These are phyloP conservation scores for Dujonia santamariae DNA, from an alignment of 1,139 yeast genomes.

Conservation along the genomic window DNA sequence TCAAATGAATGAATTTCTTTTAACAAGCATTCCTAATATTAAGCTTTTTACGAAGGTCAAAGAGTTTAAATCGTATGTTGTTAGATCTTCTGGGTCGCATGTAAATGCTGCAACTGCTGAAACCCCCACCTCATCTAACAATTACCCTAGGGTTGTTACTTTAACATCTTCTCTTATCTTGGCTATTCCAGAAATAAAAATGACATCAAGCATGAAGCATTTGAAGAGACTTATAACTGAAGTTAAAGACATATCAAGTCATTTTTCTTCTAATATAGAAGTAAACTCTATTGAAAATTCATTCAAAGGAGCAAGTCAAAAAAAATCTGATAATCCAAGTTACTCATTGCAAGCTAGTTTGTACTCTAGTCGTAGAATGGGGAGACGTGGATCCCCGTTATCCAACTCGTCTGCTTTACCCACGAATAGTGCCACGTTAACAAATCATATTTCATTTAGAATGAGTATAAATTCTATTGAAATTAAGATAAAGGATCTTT, in stretches of 20 bases:
- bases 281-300: constrained; percentile 17
- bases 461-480: constrained; percentile 21
- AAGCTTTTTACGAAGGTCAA: constrained; percentile 15
- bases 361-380: constrained; percentile 14
- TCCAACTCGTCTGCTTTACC: too few relatives aligned
- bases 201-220: constrained; percentile 15
- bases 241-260: constrained; percentile 12
- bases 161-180: constrained; percentile 19
- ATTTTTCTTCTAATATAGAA: constrained; percentile 11
- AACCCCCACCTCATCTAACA: constrained; percentile 1
- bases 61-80: constrained; percentile 26
- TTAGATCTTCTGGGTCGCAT: too few relatives aligned
- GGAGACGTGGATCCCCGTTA: constrained; percentile 14
- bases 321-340: not conserved
- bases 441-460: constrained; percentile 17
- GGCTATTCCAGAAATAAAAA: constrained; percentile 16
- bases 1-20: constrained; percentile 10
- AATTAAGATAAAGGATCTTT: constrained; percentile 24
- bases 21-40: constrained; percentile 22
- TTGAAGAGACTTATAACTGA: constrained; percentile 8
- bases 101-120: constrained; percentile 8
- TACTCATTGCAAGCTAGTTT: constrained; percentile 11
- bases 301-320: constrained; percentile 9
- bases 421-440: constrained; percentile 11
- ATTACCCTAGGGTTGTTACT: constrained; percentile 19